These are phyloP conservation scores for Antitrichia curtipendula DNA, from an alignment of 225 moss, liverwort and hornwort genomes.

Conservation along the genomic window DNA sequence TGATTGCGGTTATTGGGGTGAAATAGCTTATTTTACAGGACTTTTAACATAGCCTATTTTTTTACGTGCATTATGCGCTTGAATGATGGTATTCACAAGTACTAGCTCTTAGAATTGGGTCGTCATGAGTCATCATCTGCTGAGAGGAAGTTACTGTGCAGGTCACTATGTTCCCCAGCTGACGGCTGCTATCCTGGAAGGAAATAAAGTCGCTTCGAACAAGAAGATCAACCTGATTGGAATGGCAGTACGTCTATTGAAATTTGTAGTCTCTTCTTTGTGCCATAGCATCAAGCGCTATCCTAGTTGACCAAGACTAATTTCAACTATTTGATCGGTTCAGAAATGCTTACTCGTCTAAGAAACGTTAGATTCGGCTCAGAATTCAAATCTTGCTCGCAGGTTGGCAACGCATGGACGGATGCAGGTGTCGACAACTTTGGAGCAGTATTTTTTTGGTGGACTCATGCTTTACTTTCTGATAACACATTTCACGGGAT, in stretches of 20 bases:
- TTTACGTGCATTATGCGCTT: neutral
- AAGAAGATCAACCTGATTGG: constrained; percentile 72
- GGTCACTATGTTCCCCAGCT: constrained; percentile 97
- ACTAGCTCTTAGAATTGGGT: neutral
- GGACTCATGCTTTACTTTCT: constrained; percentile 87
- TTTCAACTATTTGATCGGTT: neutral
- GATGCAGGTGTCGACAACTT: constrained; percentile 72
- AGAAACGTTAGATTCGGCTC: neutral
- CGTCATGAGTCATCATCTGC: neutral
- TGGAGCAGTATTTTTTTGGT: constrained; percentile 84
- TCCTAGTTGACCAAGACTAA: neutral
- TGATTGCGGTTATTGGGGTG: neutral
- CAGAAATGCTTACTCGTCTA: neutral
- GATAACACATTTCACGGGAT: constrained; percentile 65
- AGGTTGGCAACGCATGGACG: constrained; percentile 95
- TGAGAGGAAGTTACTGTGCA: constrained; percentile 4
- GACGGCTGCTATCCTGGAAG: constrained; percentile 51
- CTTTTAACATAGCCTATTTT: neutral
- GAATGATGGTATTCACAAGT: neutral
- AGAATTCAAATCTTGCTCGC: neutral
- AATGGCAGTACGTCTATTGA: constrained; percentile 43
- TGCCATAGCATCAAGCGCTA: neutral
- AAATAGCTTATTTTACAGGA: neutral
- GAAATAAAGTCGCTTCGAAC: constrained; percentile 51
- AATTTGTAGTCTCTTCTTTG: neutral